Evolutionary conservation across 2,329 filamentous ascomycete species (phyloP).

Genomic region (Mariannaea elegans): DNA sequence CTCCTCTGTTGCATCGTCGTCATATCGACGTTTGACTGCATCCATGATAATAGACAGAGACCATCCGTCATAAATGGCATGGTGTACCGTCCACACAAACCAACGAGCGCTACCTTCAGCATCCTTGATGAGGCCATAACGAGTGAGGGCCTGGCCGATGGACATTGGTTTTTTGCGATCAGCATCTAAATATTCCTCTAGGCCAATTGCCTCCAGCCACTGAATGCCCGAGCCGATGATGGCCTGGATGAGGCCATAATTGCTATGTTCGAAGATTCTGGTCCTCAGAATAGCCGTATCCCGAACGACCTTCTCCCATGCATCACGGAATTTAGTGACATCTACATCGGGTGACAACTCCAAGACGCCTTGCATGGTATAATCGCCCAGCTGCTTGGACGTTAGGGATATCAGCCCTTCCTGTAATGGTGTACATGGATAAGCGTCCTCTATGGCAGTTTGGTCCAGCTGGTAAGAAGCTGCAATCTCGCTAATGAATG

Average conservation of each 20-base stretch:
- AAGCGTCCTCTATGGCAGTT: constrained; percentile 41
- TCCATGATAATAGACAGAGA: constrained; percentile 7
- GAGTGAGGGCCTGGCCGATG: constrained; percentile 24
- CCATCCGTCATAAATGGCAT: constrained; percentile 39
- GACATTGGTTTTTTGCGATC: constrained; percentile 25
- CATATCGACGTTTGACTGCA: too few relatives aligned
- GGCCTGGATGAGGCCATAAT: constrained; percentile 53
- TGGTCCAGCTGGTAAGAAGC: not conserved
- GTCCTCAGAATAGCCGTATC: constrained; percentile 51
- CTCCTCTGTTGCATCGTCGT: not conserved
- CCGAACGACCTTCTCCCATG: constrained; percentile 22
- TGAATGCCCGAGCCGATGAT: constrained; percentile 49
- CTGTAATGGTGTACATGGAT: constrained; percentile 49
- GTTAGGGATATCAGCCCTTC: constrained; percentile 46
- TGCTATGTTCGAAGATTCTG: constrained; percentile 54
- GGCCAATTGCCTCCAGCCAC: constrained; percentile 34
- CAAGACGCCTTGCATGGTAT: constrained; percentile 26
- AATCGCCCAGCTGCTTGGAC: constrained; percentile 36
- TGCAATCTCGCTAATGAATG: not conserved
- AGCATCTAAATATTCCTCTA: constrained; percentile 25
- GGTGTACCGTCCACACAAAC: constrained; percentile 26
- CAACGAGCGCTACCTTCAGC: constrained; percentile 18
- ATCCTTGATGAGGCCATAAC: constrained; percentile 1
- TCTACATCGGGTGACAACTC: constrained; percentile 18
- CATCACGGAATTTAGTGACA: constrained; percentile 10